Evolutionary conservation across 257 asterid genomes (phyloP).

Genomic region (Fraxinus pennsylvanica): DNA sequence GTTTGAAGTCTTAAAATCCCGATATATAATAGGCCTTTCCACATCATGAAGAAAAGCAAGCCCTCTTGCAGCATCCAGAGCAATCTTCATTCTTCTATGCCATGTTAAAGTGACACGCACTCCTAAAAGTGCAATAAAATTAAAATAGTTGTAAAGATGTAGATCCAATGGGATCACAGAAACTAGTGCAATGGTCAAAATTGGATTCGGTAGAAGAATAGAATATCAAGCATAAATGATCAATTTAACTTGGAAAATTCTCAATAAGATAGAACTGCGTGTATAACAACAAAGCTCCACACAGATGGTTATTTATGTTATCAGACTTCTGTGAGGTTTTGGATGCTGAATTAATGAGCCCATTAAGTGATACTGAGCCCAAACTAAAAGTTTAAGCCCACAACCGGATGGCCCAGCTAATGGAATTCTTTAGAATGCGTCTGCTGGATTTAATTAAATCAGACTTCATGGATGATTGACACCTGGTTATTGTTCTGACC

Average conservation of each 20-base stretch:
- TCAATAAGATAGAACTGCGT: neutral
- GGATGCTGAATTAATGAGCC: too few relatives aligned
- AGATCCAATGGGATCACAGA: neutral
- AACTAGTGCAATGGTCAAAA: neutral
- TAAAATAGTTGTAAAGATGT: neutral
- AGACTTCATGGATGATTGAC: too few relatives aligned
- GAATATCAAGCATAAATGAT: neutral
- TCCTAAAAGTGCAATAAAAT: constrained; percentile 43
- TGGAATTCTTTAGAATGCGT: too few relatives aligned
- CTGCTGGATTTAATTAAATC: too few relatives aligned
- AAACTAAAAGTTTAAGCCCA: too few relatives aligned
- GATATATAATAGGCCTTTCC: constrained; percentile 81
- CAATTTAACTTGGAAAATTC: neutral
- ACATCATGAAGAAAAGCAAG: constrained; percentile 97
- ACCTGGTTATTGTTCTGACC: too few relatives aligned
- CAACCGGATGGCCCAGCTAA: too few relatives aligned
- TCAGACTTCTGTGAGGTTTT: neutral
- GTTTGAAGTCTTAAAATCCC: constrained; percentile 93
- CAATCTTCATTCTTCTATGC: constrained; percentile 76
- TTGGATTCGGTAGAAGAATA: neutral
- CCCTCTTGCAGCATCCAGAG: constrained; percentile 93
- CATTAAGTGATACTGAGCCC: too few relatives aligned
- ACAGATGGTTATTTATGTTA: neutral
- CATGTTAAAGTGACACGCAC: constrained; percentile 70
- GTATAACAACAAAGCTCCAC: neutral